Base-by-base conservation (phyloP, 805 yeast genomes). In the Metschnikowia drakensbergensis region DNA sequence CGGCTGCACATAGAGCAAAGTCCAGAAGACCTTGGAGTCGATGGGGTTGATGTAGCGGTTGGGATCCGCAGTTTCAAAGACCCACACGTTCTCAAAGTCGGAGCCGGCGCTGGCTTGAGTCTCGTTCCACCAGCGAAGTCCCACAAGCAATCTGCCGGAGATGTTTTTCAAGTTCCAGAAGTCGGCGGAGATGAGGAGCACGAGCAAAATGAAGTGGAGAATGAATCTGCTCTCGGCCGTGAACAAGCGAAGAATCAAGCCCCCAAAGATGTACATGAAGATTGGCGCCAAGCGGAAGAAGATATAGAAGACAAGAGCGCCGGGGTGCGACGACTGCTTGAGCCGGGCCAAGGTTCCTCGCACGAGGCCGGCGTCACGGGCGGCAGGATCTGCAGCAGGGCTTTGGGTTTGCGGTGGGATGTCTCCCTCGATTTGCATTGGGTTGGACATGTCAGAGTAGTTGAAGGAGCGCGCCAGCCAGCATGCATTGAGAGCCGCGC, bases 61-160 rank as follows among this genome's bases (percentile, higher is more conserved):
- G 6, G 87, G 86, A 60, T 87, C 88, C 3, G 94, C 91, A 2
- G 89, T 82, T 63, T 88, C 96, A 60, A 88, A 88, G 22, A 89
- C 96, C 96, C 96, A 88, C 9, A 83, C 76, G 47, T 84, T 81
- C 55, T 83, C 83, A 50, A 67, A 68, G 17, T 66, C 69, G 0
- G 90, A 76, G 17, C 63, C 63, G 8, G 63, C 59, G 8, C 11
- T n/a, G 13, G 55, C 52, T 46, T 60, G 67, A 3, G 71, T 65
- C 63, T 92, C 97, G 63, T 92, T 94, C 97, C 98, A 92, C 99
- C 99, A 92, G 54, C 95, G 77, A 54, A 94, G 74, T 0, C 97
- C 98, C 4, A 94, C 97, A 48, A 92, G 67, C 48, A 88, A 76
- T 50, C 98, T 72, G 1, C 99, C 99, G 22, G 96, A 76, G 26